Percentiles rank a stretch among this genome's conserved stretches.
phyloP scores from a whole-genome alignment of 805 yeast species.

The Yarrowia alimentaria region DNA sequence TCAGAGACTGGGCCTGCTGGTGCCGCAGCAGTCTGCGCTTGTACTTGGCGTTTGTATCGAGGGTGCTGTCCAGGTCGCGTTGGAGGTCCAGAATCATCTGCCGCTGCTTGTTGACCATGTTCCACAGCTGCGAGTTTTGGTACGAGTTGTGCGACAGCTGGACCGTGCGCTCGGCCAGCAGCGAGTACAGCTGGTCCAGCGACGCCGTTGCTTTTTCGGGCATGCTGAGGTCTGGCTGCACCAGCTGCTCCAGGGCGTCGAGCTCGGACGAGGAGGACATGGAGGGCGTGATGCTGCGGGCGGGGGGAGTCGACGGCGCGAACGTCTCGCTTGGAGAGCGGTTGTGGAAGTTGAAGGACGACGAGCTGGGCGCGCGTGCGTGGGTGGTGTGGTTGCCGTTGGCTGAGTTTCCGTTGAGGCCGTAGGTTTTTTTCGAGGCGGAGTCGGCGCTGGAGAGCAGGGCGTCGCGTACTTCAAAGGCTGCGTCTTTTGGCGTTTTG shows the following conservation, averaged over 20 bases:
- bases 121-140: constrained; percentile 35
- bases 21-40: constrained; percentile 1
- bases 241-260: constrained; percentile 18
- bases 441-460: too few relatives aligned
- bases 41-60: constrained; percentile 29
- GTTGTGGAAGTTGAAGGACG: too few relatives aligned
- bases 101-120: constrained; percentile 33
- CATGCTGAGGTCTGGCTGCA: constrained; percentile 20
- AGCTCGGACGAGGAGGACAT: constrained; percentile 16
- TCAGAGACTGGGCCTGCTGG: too few relatives aligned
- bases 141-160: constrained; percentile 31
- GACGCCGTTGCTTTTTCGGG: constrained; percentile 22
- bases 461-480: too few relatives aligned
- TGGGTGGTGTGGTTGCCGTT: background rate
- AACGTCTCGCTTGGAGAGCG: too few relatives aligned
- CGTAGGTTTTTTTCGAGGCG: too few relatives aligned
- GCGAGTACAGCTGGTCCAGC: constrained; percentile 26
- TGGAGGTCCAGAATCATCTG: constrained; percentile 34
- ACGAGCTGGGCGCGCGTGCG: constrained; percentile 10
- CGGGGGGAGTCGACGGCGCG: background rate
- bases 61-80: constrained; percentile 31
- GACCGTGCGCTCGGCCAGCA: constrained; percentile 31
- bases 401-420: too few relatives aligned
- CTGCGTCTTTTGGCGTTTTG: too few relatives aligned
- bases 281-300: background rate